These are phyloP conservation scores for Solanum bulbocastanum DNA, from an alignment of 257 asterid species.

Conservation along the genomic window DNA sequence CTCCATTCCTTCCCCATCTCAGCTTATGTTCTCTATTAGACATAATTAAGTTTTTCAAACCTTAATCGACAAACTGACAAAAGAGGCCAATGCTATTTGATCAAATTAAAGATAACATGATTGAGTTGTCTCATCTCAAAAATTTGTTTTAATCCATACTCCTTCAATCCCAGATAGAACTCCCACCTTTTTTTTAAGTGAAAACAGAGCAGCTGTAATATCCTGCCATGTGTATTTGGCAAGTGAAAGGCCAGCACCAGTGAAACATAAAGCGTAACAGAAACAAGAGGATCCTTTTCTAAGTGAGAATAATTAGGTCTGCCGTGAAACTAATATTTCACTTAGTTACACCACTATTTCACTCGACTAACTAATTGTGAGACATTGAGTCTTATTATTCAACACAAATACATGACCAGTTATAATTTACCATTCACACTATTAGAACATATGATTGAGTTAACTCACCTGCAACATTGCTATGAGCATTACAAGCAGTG, in stretches of 20 bases:
- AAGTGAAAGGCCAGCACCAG: not conserved
- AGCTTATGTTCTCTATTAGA: not conserved
- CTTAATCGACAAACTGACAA: not conserved
- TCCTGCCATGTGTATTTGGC: not conserved
- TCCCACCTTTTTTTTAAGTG: not conserved
- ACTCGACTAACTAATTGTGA: not conserved
- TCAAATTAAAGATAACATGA: not conserved
- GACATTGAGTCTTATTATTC: not conserved
- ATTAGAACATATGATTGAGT: not conserved
- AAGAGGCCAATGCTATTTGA: not conserved
- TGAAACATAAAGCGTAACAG: not conserved
- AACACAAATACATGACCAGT: not conserved
- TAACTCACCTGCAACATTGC: constrained; percentile 78
- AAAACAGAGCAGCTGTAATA: not conserved
- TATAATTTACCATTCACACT: not conserved
- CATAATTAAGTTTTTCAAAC: not conserved
- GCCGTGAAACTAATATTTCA: not conserved
- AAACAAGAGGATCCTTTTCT: not conserved
- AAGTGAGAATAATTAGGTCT: not conserved
- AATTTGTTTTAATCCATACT: not conserved
- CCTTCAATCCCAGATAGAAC: not conserved
- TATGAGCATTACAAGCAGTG: constrained; percentile 90
- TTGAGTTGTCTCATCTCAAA: not conserved
- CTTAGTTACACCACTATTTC: not conserved
- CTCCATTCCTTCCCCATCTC: not conserved